These are phyloP conservation scores for Fusarium setosum DNA, from an alignment of 2,329 filamentous ascomycete genomes.

Conservation along the genomic window DNA sequence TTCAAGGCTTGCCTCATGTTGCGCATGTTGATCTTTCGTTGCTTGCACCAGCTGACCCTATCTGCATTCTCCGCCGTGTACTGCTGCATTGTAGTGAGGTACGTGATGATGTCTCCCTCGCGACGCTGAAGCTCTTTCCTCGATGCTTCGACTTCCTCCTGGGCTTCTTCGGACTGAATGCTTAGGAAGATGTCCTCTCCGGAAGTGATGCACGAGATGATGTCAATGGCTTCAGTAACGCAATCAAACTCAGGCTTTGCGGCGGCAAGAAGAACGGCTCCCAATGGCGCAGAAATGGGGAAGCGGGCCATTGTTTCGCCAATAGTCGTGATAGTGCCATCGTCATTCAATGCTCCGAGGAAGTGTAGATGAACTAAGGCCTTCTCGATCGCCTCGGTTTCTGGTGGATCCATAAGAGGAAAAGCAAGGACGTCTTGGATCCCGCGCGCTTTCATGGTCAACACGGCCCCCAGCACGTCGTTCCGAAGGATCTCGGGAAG, in stretches of 20 bases:
- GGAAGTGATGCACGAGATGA: constrained; percentile 74
- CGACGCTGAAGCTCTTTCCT: constrained; percentile 69
- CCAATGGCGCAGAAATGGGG: constrained; percentile 84
- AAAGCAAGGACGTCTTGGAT: constrained; percentile 85
- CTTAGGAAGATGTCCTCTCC: constrained; percentile 73
- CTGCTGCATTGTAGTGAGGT: constrained; percentile 71
- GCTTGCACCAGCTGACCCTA: constrained; percentile 68
- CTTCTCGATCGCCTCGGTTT: constrained; percentile 81
- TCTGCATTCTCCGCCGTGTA: constrained; percentile 68
- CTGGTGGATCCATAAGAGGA: constrained; percentile 85
- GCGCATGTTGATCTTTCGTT: constrained; percentile 66
- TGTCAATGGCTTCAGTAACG: constrained; percentile 85
- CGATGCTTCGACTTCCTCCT: constrained; percentile 63
- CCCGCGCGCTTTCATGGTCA: constrained; percentile 94
- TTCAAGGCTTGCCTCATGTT: constrained; percentile 73
- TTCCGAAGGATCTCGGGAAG: constrained; percentile 91
- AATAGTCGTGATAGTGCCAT: constrained; percentile 77
- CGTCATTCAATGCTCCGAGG: constrained; percentile 79
- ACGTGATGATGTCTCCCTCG: constrained; percentile 74
- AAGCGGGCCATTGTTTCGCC: constrained; percentile 85
- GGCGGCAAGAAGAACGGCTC: constrained; percentile 85
- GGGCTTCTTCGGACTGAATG: constrained; percentile 66
- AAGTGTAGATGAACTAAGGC: constrained; percentile 84
- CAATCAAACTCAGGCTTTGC: constrained; percentile 77
- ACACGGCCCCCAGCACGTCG: constrained; percentile 84